Evolutionary conservation across 2,329 filamentous ascomycete species (phyloP), one percentile per base, ranked within the genome.

Genomic region (Epicoccum nigrum): DNA sequence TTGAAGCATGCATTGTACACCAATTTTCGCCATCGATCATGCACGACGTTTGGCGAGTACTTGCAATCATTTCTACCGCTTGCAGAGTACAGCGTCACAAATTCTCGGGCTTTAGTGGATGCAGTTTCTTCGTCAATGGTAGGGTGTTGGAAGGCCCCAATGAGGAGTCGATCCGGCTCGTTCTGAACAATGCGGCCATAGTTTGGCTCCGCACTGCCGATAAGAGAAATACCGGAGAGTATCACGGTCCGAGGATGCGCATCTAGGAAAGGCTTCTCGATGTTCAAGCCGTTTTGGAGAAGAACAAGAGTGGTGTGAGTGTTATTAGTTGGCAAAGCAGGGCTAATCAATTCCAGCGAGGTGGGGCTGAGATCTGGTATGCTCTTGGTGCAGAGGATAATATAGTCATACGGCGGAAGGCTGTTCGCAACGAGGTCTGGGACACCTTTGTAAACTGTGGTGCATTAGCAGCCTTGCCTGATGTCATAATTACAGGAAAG

Each of bases 241-340:
- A 85, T 60, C 0, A 77, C 65, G 52, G 83, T 85, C 3, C 63
- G 51, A 0, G 83, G 82, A 59, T 84, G 85, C 0, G 70, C 66
- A 0, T 62, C 48, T 15, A 81, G 62, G 16, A 86, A 62, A 0
- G 83, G 81, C 33, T 75, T 77, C 56, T 86, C 82, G 54, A 86
- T 86, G 59, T 86, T 84, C n/a, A 86, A 69, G 0, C 84, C 84
- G 60, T 87, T 87, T 55, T 87, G 84, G 4, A 84, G 71, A 6
- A 87, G 75, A 0, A 86, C 74, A 35, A 87, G 80, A 21, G 75
- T 75, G 0, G 83, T 85, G 19, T 77, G 70, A 1, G 73, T 74
- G 1, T 69, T 71, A n/a, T 56, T 38, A 6, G 76, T 74, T 0
- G 79, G 81, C 1, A 86, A 70, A 2, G 81, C 82, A 0, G 81